Percentiles rank a stretch among this genome's conserved stretches.
These are phyloP conservation scores for Corymbia maculata DNA, from an alignment of 345 rosid genomes.

Conservation along the genomic window DNA sequence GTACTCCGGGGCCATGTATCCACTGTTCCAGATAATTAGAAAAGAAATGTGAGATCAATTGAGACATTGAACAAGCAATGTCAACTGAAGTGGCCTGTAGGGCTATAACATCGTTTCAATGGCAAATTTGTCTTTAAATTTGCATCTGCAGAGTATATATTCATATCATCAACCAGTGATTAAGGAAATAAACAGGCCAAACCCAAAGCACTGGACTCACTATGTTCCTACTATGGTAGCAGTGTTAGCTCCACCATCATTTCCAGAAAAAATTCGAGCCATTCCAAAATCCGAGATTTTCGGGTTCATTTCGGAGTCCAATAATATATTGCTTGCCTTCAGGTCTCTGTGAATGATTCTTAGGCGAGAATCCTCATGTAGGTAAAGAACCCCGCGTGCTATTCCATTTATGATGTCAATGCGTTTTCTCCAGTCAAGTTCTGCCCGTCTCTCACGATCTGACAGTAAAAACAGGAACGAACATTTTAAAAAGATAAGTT, in stretches of 20 bases:
- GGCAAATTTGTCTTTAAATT: not conserved
- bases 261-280: conserved; percentile 25
- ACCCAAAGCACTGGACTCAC: conserved; percentile 5
- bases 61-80: not conserved
- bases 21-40: conserved; percentile 56
- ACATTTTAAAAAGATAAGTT: not conserved
- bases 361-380: conserved; percentile 39
- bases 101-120: not conserved
- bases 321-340: conserved; percentile 46
- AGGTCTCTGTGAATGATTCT: conserved; percentile 42
- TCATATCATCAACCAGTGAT: not conserved
- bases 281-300: conserved; percentile 52
- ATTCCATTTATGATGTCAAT: conserved; percentile 10
- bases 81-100: not conserved
- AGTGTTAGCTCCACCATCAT: conserved; percentile 21
- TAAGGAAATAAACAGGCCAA: not conserved
- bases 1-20: conserved; percentile 12
- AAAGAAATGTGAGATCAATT: not conserved
- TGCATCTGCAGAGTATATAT: not conserved
- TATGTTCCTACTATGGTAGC: conserved; percentile 35
- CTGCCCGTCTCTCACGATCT: conserved; percentile 8
- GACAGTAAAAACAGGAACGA: too few species aligned
- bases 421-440: conserved; percentile 10
- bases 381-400: conserved; percentile 19
- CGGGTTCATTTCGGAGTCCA: conserved; percentile 35